phyloP scores from a whole-genome alignment of 2,329 filamentous ascomycete genomes.

The Aspergillus puulaauensis region DNA sequence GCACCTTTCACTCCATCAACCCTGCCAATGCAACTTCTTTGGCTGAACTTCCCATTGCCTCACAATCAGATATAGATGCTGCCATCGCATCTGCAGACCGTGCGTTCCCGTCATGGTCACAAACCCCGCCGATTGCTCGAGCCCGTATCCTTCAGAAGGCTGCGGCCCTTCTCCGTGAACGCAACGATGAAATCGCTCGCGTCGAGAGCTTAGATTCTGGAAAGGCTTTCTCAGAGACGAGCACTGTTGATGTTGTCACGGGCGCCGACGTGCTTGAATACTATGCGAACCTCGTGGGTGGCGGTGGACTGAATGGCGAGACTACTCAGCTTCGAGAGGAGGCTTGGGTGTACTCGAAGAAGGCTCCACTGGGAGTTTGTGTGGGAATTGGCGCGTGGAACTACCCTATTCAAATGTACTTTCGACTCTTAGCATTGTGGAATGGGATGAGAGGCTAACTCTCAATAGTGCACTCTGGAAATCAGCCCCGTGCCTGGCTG shows the following conservation, averaged over 20 bases:
- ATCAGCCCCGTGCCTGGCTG: slow-evolving; percentile 78
- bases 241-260: slow-evolving; percentile 77
- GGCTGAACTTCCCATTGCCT: slow-evolving; percentile 71
- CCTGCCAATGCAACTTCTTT: slow-evolving; percentile 69
- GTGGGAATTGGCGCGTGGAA: slow-evolving; percentile 90
- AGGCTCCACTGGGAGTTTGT: slow-evolving; percentile 79
- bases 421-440: neutral
- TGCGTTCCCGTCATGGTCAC: slow-evolving; percentile 75
- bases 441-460: slow-evolving; percentile 2
- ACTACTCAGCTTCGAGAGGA: slow-evolving; percentile 71
- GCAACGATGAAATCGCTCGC: slow-evolving; percentile 76
- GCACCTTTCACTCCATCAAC: slow-evolving; percentile 70
- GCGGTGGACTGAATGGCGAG: slow-evolving; percentile 77
- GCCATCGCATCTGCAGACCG: slow-evolving; percentile 69
- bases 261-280: slow-evolving; percentile 85
- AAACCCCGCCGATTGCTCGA: slow-evolving; percentile 70
- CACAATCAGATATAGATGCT: slow-evolving; percentile 65
- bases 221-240: slow-evolving; percentile 82
- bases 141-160: slow-evolving; percentile 77
- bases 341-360: slow-evolving; percentile 80
- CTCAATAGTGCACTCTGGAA: slow-evolving; percentile 72
- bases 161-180: slow-evolving; percentile 68
- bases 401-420: slow-evolving; percentile 79
- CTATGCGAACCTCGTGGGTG: slow-evolving; percentile 76
- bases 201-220: slow-evolving; percentile 84